Evolutionary conservation across 768 basidiomycete genomes (phyloP), one percentile per base, ranked within the genome.

Genomic region (Boletus sp.): DNA sequence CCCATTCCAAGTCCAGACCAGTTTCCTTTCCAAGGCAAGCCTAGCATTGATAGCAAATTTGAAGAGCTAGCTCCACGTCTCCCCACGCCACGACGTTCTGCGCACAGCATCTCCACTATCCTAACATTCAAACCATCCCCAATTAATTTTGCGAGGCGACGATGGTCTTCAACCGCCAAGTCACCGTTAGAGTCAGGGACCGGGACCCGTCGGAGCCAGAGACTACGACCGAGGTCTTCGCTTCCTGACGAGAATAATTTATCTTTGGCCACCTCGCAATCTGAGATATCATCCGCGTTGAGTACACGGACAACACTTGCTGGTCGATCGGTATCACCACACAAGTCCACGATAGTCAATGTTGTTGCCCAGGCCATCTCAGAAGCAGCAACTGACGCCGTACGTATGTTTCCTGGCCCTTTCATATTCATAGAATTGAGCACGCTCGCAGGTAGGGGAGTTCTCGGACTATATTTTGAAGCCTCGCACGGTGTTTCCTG

Each of bases 121-220:
- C 64, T 84, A 63, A 80, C 79, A 24, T 81, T 78, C 68, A 83
- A 83, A 50, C 86, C 86, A 15, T 82, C 83, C 37, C 85, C 85
- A n/a, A 78, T 80, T 68, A 78, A 79, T 61, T 85, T 83, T 66
- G 84, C 85, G 8, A 80, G 79, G 62, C 80, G 82, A 52, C 80
- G 84, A 56, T 86, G 85, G 85, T 79, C 74, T 58, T 78, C 77
- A 41, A 64, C 70, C 20, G 66, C 74, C 36, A 71, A 71, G 62
- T 74, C 75, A 47, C 69, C 70, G 36, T 58, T 71, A 54, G 71
- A 71, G 41, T 68, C 71, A 56, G 75, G 72, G 57, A 61, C 62
- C 8, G 69, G 65, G 49, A 71, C 68, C 29, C 73, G 71, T 44
- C 72, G 71, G 42, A 72, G 72, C 59, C 71, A 73, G 52, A 67